Base-by-base conservation (phyloP, 2,329 filamentous ascomycete genomes). In the Colletotrichum filicis region DNA sequence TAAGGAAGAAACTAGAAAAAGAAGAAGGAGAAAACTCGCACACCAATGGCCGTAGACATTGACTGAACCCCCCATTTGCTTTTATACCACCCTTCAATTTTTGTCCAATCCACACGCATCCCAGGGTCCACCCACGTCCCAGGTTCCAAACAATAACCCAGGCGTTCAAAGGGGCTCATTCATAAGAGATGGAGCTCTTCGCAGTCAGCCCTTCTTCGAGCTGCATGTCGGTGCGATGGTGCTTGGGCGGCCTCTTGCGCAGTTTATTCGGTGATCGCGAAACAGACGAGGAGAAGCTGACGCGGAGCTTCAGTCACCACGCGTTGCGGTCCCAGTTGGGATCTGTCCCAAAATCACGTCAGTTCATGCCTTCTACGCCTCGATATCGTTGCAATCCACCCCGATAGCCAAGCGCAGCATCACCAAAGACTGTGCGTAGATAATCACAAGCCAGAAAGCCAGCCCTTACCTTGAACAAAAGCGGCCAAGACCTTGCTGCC, bases 401-500 rank as follows among this genome's bases (percentile, higher is more conserved):
- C 46, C 61, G n/a, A 4, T 58, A n/a, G 14, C 55, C 11, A 24
- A 28, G 16, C 16, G 5, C 32, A 26, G 26, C 24, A 46, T 28
- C 63, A 73, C 35, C 2, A 22, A 58, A 62, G 66, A 46, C 68
- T 26, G 42, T 8, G 28, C 28, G 28, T 8, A 30, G 7, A 30
- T 2, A 30, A 30, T 30, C 28, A n/a, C 53, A 16, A 52, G 3
- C 16, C 42, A 32, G 24, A 56, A 74, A 84, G 9, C 89, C 79
- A 22, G 5, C 42, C 24, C 72, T 53, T 80, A 97, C 95, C 97
- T 86, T 99, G 97, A 80, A 99, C 95, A 87, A 98, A 99, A 35
- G 94, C 94, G 14, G 95, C 96, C 79, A 99, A 85, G 71, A 99
- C 97, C 85, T 98, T 98, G 84, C 95, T 98, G 65, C 97, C 97